Percentiles rank a stretch among this genome's conserved stretches.
Evolutionary conservation across 805 yeast genomes (phyloP).

Genomic region (Candida glaebosa): DNA sequence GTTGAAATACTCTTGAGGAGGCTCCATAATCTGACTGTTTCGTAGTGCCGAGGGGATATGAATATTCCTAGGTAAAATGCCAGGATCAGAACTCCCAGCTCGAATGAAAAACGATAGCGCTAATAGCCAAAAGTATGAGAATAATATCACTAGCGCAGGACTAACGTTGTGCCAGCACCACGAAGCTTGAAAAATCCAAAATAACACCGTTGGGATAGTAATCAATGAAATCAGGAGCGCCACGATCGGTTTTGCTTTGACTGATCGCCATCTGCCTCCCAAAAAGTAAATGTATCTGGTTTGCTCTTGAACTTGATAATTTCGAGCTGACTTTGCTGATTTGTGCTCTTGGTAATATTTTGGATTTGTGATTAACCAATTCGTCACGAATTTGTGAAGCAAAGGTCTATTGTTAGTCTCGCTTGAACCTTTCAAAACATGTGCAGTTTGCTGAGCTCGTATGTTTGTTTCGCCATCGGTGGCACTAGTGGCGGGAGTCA

Average conservation of each 20-base stretch:
- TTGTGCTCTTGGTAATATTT: constrained; percentile 10
- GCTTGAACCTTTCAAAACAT: not conserved
- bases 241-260: constrained; percentile 39
- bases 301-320: constrained; percentile 43
- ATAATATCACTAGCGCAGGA: constrained; percentile 54
- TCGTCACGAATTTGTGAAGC: constrained; percentile 17
- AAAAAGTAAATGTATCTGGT: constrained; percentile 47
- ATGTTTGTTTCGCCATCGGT: not conserved
- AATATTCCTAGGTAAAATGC: constrained; percentile 62
- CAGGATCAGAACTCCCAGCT: constrained; percentile 62
- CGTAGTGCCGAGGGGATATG: constrained; percentile 41
- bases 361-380: constrained; percentile 30
- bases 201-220: constrained; percentile 49
- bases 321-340: constrained; percentile 10
- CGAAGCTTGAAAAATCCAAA: constrained; percentile 39
- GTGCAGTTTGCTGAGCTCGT: not conserved
- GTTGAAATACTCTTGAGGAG: constrained; percentile 61
- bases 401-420: constrained; percentile 3
- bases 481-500: not conserved
- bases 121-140: constrained; percentile 56
- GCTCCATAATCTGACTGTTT: constrained; percentile 16
- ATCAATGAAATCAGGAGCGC: constrained; percentile 25
- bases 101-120: constrained; percentile 46
- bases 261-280: constrained; percentile 62
- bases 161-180: constrained; percentile 58